These are phyloP conservation scores for Physcia stellaris DNA, from an alignment of 495 filamentous ascomycete genomes.

Conservation along the genomic window DNA sequence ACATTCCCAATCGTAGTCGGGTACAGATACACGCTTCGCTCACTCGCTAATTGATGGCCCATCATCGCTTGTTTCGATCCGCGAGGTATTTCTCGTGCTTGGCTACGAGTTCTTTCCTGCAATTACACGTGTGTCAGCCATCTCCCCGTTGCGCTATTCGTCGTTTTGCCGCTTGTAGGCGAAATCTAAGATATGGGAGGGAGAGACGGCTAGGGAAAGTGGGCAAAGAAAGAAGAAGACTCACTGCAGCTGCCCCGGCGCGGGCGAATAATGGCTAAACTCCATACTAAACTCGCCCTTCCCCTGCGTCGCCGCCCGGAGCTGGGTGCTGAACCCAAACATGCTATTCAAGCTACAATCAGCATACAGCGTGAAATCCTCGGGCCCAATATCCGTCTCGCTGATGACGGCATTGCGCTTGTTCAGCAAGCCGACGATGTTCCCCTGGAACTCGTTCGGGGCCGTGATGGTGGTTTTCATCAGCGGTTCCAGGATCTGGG, in stretches of 20 bases:
- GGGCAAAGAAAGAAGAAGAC: conserved; percentile 23
- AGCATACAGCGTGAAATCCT: conserved; percentile 90
- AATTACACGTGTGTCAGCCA: conserved; percentile 7
- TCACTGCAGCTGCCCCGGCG: conserved; percentile 81
- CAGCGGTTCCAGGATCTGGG: conserved; percentile 79
- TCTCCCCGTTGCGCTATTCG: conserved; percentile 2
- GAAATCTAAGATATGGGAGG: too few relatives aligned
- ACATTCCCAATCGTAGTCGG: background rate
- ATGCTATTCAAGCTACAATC: conserved; percentile 90
- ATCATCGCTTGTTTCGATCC: conserved; percentile 55
- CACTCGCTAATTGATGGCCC: background rate
- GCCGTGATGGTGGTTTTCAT: conserved; percentile 98
- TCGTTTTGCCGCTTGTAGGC: background rate
- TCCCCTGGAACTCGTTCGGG: conserved; percentile 95
- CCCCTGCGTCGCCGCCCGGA: conserved; percentile 90
- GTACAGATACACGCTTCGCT: background rate
- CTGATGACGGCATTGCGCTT: conserved; percentile 92
- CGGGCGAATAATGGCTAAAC: conserved; percentile 86
- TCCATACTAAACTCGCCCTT: conserved; percentile 99
- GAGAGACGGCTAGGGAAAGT: too few relatives aligned
- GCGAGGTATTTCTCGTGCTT: conserved; percentile 79
- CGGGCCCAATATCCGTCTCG: conserved; percentile 86
- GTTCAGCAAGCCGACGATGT: conserved; percentile 86
- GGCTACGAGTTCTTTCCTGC: conserved; percentile 78
- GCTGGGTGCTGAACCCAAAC: conserved; percentile 88